Percentiles rank a stretch among this genome's conserved stretches.
Conservation (phyloP, 768 basidiomycete species). For the Suillus discolor region DNA sequence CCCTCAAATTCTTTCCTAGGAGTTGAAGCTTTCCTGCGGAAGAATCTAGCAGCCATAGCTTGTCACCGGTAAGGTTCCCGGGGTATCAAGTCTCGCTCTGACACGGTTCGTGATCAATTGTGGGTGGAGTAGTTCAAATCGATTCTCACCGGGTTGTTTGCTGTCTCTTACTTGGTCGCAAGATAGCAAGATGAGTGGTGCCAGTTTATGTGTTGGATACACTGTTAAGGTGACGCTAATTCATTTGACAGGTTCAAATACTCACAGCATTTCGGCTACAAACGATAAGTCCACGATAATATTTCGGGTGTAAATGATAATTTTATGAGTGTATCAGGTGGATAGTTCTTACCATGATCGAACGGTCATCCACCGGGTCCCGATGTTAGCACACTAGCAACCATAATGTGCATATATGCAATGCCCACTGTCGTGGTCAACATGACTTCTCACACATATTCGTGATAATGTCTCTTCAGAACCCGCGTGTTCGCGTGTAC, state of each 20-base stretch:
- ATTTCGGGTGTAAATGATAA: too few species aligned
- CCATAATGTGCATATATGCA: background rate
- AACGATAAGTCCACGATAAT: background rate
- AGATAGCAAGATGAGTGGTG: background rate
- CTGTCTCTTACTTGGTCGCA: background rate
- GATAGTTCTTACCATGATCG: too few species aligned
- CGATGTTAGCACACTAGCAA: background rate
- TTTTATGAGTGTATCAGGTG: background rate
- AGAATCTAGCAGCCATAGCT: background rate
- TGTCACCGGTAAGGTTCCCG: background rate
- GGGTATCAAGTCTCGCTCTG: background rate
- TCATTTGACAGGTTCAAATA: background rate
- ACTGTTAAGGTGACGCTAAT: background rate
- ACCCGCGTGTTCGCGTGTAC: too few species aligned
- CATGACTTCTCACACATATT: too few species aligned
- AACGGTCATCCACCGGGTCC: background rate
- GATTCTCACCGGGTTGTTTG: background rate
- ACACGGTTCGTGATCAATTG: background rate
- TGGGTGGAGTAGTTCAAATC: background rate
- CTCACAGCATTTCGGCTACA: background rate
- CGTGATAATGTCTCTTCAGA: too few species aligned
- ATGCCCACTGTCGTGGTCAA: background rate
- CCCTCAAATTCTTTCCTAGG: background rate
- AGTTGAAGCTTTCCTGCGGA: background rate
- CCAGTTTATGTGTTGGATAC: background rate